A percentile compares a stretch with the other conserved stretches of the same genome.
Evolutionary conservation across 108 stramenopile species (phyloP).

Genomic region (Stephanodiscus triporus): DNA sequence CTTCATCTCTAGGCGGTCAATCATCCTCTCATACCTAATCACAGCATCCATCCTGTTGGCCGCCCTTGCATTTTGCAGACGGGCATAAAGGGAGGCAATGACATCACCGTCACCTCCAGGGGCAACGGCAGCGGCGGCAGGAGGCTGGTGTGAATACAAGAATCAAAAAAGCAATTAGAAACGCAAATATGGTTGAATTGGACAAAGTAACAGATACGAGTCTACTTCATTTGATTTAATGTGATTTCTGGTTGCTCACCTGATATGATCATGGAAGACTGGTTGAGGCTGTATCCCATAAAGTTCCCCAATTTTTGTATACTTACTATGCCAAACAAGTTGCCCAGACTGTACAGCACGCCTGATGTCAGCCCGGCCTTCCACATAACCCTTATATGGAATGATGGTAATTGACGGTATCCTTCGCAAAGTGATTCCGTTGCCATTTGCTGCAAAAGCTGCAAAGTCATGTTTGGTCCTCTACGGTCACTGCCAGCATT

Average conservation of each 20-base stretch:
- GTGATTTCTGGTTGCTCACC: slow-evolving; percentile 15
- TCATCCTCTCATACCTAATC: no score
- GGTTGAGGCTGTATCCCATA: slow-evolving; percentile 71
- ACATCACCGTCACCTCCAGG: no score
- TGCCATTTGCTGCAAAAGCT: slow-evolving; percentile 7
- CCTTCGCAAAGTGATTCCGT: slow-evolving; percentile 39
- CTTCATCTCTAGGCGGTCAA: no score
- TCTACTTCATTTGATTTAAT: background rate
- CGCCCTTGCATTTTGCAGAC: no score
- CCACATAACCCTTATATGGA: slow-evolving; percentile 68
- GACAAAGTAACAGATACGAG: background rate
- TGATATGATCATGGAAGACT: slow-evolving; percentile 55
- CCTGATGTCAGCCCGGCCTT: slow-evolving; percentile 56
- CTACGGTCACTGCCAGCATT: background rate
- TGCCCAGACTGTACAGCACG: slow-evolving; percentile 66
- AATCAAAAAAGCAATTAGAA: no score
- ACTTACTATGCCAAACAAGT: slow-evolving; percentile 69
- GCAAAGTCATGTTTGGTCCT: background rate
- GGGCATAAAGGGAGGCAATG: no score
- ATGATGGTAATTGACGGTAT: slow-evolving; percentile 62
- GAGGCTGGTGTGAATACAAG: no score
- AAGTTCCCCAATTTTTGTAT: slow-evolving; percentile 78
- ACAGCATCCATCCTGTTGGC: no score
- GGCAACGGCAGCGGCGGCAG: no score
- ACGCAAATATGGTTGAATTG: no score